A percentile compares a stretch with the other conserved stretches of the same genome.
Evolutionary conservation across 2,329 filamentous ascomycete genomes (phyloP).

Genomic region (Pyrenochaeta sp.): DNA sequence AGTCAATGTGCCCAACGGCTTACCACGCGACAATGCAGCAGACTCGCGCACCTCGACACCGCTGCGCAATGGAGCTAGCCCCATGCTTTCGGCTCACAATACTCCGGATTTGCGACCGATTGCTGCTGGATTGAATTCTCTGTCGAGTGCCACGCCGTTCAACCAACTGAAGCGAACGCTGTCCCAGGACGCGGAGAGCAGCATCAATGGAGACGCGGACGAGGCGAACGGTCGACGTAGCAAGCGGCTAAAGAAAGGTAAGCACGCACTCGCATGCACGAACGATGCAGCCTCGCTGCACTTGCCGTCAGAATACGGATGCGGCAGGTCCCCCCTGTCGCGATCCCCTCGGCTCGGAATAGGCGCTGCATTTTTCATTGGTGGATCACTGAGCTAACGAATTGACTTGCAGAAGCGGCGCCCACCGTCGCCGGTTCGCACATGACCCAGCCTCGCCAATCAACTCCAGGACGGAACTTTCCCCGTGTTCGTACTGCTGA

Average conservation of each 20-base stretch:
- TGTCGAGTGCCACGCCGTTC: conserved; percentile 59
- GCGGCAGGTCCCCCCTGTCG: conserved; percentile 15
- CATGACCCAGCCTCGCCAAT: conserved; percentile 91
- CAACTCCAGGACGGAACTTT: conserved; percentile 68
- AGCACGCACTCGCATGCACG: conserved; percentile 38
- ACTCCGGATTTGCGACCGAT: conserved; percentile 70
- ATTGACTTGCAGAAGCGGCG: conserved; percentile 55
- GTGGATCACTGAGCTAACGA: conserved; percentile 28
- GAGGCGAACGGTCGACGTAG: conserved; percentile 71
- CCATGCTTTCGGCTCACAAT: conserved; percentile 69
- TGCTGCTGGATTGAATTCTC: conserved; percentile 52
- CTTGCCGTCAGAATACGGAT: conserved; percentile 34
- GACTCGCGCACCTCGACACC: conserved; percentile 67
- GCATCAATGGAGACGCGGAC: conserved; percentile 64
- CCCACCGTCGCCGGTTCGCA: conserved; percentile 95
- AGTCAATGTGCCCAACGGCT: conserved; percentile 60
- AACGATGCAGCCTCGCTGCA: conserved; percentile 24
- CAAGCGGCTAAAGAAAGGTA: conserved; percentile 91
- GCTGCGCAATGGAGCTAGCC: conserved; percentile 67
- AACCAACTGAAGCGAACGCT: conserved; percentile 79
- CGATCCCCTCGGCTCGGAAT: conserved; percentile 25
- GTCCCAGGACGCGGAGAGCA: conserved; percentile 60
- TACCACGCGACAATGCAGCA: conserved; percentile 59
- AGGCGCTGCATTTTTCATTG: conserved; percentile 25
- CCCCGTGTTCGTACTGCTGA: conserved; percentile 62